Base-by-base conservation (phyloP, 1,139 yeast species). In the Blastobotrys illinoisensis region DNA sequence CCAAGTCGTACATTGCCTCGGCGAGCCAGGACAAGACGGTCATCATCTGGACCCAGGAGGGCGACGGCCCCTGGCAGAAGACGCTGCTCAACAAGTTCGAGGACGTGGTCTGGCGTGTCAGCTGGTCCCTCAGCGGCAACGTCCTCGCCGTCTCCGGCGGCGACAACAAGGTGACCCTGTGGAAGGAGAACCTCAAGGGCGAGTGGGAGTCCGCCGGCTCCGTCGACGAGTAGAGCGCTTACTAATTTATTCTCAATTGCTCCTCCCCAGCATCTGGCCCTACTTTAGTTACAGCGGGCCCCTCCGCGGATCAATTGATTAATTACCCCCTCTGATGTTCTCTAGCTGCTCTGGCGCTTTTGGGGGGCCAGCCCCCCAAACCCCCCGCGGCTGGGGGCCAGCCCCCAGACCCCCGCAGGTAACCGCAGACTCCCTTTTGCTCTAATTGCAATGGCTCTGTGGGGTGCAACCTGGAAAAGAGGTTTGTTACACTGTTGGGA, bases 1-100 rank as follows among this genome's bases (percentile, higher is more conserved):
- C 89, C 50, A 87, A 89, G 63, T 83, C 95, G 18, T 93, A 90
- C 71, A 87, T 93, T 66, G 99, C 99, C n/a, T 86, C 97, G 48
- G 98, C 97, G 14, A 91, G 98, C 18, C 99, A 95, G 74, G 99
- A 95, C 71, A 85, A 90, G 69, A 87, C 95, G 0, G 98, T 95
- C 55, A 79, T 90, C 60, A 88, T 93, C 69, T 93, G 99, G 99
- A 85, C 96, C 21, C 85, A 83, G 67, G 91, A 86, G 60, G 80
- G 77, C 54, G 75, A 74, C 56, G 87, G 85, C 2, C 77, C 78
- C 57, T 95, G 99, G 99, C 84, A 84, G 70, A 87, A 86, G 71
- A 66, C 65, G 58, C 74, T 79, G 48, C 79, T 95, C 68, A 82
- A 85, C 52, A 86, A 83, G 68, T 93, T 93, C 78, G 95, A 97